phyloP scores from a whole-genome alignment of 75 land plant genomes.

The Azolla pinnata region DNA sequence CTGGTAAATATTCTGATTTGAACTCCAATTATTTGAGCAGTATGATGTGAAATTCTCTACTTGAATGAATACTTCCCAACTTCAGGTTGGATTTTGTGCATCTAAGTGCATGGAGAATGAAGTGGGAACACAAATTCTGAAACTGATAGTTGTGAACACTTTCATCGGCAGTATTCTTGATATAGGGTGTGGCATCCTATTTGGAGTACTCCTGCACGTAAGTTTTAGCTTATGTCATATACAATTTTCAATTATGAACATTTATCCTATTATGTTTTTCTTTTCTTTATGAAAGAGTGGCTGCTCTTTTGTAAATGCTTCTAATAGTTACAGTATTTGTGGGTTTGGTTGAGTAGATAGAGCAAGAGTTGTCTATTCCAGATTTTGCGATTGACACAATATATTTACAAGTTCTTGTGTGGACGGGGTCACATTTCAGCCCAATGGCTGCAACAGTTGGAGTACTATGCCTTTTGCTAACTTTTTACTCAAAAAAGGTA shows the following conservation, averaged over 20 bases:
- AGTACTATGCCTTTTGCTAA: slow-evolving; percentile 15
- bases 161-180: slow-evolving; percentile 11
- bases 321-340: no score
- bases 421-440: slow-evolving; percentile 26
- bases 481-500: slow-evolving; percentile 20
- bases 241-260: no score
- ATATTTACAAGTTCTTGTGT: slow-evolving; percentile 26
- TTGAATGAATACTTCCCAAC: neutral
- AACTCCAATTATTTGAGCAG: neutral
- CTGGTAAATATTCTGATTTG: neutral
- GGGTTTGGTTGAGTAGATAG: slow-evolving; percentile 5
- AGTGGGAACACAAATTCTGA: slow-evolving; percentile 13
- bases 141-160: slow-evolving; percentile 11
- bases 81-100: slow-evolving; percentile 14
- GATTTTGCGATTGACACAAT: slow-evolving; percentile 22
- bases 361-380: slow-evolving; percentile 12
- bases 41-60: neutral
- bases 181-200: slow-evolving; percentile 1
- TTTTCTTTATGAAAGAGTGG: no score
- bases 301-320: no score
- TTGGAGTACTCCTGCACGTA: neutral
- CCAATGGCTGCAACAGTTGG: slow-evolving; percentile 21
- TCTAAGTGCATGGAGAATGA: slow-evolving; percentile 21
- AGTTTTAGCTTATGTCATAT: neutral
- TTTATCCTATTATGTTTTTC: no score